Percentiles rank a stretch among this genome's conserved stretches.
Conservation (phyloP, 768 basidiomycete species). For the Pulveroboletus sp. region DNA sequence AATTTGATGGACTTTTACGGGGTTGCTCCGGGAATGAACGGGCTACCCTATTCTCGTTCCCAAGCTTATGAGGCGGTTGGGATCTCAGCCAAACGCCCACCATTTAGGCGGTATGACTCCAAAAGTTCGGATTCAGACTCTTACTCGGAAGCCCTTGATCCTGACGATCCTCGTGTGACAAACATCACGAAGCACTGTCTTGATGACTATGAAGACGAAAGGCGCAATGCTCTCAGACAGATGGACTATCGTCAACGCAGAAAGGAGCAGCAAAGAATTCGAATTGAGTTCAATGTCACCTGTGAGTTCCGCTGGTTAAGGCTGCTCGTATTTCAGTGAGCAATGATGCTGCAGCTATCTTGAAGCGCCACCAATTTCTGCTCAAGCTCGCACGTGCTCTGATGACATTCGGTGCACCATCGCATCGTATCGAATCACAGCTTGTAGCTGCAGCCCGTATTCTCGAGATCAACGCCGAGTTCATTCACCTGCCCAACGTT, state of each 20-base stretch:
- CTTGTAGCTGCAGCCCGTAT: constrained; percentile 83
- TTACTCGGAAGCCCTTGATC: constrained; percentile 55
- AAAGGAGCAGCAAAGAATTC: constrained; percentile 59
- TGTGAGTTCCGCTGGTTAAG: constrained; percentile 39
- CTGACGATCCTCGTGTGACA: constrained; percentile 69
- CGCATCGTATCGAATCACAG: constrained; percentile 91
- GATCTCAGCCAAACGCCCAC: constrained; percentile 8
- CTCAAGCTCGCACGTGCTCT: constrained; percentile 80
- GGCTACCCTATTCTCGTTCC: constrained; percentile 25
- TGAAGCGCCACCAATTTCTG: constrained; percentile 80
- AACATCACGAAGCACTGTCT: constrained; percentile 46
- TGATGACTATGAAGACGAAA: constrained; percentile 58
- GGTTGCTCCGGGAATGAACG: constrained; percentile 16
- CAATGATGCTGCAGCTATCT: constrained; percentile 48
- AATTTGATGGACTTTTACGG: constrained; percentile 33
- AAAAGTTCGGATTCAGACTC: constrained; percentile 37
- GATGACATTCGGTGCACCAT: constrained; percentile 90
- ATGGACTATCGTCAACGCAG: constrained; percentile 67
- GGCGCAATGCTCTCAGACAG: constrained; percentile 53
- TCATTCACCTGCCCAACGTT: constrained; percentile 77
- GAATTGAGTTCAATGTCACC: constrained; percentile 71
- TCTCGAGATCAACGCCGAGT: constrained; percentile 87
- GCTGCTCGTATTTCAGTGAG: neutral
- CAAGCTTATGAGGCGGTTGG: constrained; percentile 12
- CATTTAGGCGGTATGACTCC: constrained; percentile 38